Evolutionary conservation across 2,329 filamentous ascomycete species (phyloP), one percentile per base, ranked within the genome.

Genomic region (Fusarium sp.): DNA sequence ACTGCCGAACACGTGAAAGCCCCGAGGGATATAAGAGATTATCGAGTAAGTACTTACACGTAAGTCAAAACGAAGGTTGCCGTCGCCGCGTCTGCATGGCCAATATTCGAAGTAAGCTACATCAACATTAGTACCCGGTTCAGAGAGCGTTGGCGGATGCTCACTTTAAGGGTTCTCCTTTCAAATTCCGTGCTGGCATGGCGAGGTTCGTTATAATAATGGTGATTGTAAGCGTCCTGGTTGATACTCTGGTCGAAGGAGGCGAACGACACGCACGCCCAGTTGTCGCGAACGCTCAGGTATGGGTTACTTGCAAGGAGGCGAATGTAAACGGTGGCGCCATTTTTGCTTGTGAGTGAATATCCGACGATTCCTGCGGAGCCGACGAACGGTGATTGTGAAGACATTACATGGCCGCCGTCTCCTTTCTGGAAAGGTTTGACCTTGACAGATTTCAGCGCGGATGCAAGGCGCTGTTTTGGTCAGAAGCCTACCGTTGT

Each of bases 391-490:
- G 52, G 52, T 0, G 52, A 42, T 24, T 11, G 12, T 0, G 52
- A 56, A 13, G 52, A 56, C 17, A 56, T 44, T 2, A 44, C 15
- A 20, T 56, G 38, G 3, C 52, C 52, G 7, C 20, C 52, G 6
- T 56, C 38, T 24, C 52, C 52, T 24, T 56, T 56, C 13, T 56
- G 52, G 17, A 56, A 56, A 15, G 38, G 52, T 31, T 56, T 56
- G 17, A 56, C 20, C 52, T 56, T 6, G 8, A 2, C 0, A 8
- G 3, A 0, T 1, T 24, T 56, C 5, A 56, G 20, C 12, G 31
- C 6, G 1, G 0, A 2, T n/a, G 5, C 2, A 14, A 0, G 10
- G 17, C 2, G 18, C 11, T 17, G 4, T 20, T 20, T 8, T n/a
- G 18, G 6, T 7, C 3, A 2, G 6, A 5, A 31, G 9, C 20